Evolutionary conservation across 176 grass and related monocot species (phyloP), one percentile per base, ranked within the genome.

Genomic region (Zea mays): DNA sequence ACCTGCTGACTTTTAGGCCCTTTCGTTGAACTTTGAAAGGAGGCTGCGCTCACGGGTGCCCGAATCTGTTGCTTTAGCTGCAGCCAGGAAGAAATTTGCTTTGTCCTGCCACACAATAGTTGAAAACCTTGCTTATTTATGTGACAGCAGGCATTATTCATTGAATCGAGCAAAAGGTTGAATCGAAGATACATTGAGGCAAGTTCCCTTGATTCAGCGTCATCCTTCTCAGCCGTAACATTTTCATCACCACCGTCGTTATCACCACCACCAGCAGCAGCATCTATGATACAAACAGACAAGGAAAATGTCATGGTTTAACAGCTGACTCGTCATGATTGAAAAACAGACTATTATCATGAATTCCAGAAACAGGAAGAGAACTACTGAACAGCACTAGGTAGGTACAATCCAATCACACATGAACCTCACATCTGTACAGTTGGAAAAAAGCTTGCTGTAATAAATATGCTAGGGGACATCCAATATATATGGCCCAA

Each of bases 151-250:
- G 14, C 69, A 59, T 0, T 56, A 50, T 62, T 67, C 36, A 71
- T 34, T 35, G 34, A 74, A 75, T 62, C 13, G 9, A 73, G 15
- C 44, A 54, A 71, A 79, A 34, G 19, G 10, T 52, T 27, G 27
- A 27, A 57, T 0, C 27, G 27, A 86, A 78, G 54, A 48, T 84
- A 97, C 90, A 84, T 90, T 50, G 81, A 85, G 76, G 90, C 55
- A 65, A 97, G 91, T 74, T 91, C 90, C 38, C 44, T 71, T 36
- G 90, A 87, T 72, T 91, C 81, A 10, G 72, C 71, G 55, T 97
- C 86, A 69, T 93, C 86, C 72, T 83, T 83, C 21, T 82, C 79
- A 73, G 48, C 51, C 58, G 48, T 54, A 46, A 16, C 38, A 6
- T 88, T 76, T 6, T 45, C 62, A 8, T 39, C 42, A 7, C 77